Percentiles rank a stretch among this genome's conserved stretches.
phyloP scores from a whole-genome alignment of 352 stramenopile genomes.

The Saprolegnia diclina region DNA sequence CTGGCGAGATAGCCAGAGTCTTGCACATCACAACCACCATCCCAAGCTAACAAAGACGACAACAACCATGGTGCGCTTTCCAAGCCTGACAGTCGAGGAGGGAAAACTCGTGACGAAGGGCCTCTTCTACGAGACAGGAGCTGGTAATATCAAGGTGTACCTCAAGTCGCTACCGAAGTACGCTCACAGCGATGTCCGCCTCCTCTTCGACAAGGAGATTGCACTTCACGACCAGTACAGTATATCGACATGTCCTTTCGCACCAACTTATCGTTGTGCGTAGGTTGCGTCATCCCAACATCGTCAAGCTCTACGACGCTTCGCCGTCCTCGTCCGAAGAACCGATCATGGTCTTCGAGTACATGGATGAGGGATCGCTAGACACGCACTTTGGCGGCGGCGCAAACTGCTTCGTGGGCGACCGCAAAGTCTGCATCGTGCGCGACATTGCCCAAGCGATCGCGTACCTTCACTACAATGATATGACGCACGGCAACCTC shows the following conservation, averaged over 20 bases:
- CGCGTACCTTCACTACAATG: background rate
- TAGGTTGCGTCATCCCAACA: background rate
- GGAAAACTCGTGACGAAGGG: background rate
- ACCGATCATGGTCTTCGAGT: conserved; percentile 11
- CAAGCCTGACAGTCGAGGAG: background rate
- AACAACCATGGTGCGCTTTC: background rate
- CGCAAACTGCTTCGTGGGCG: background rate
- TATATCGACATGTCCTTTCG: background rate
- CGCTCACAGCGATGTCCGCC: background rate
- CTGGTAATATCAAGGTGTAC: background rate
- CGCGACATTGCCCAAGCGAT: background rate
- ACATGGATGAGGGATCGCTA: conserved; percentile 4
- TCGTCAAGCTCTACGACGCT: conserved; percentile 10
- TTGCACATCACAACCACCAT: too few relatives aligned
- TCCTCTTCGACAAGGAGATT: conserved; percentile 18
- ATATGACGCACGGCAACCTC: conserved; percentile 7
- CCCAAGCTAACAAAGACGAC: too few relatives aligned
- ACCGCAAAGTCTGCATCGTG: background rate
- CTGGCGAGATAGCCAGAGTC: too few relatives aligned
- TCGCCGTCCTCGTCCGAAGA: background rate
- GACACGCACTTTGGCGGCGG: background rate
- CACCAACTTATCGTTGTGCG: background rate
- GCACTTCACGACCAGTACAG: background rate
- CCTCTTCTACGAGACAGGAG: conserved; percentile 6
- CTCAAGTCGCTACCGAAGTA: conserved; percentile 7